Evolutionary conservation across 2,329 filamentous ascomycete genomes (phyloP), one percentile per base, ranked within the genome.

Genomic region (Xylogone sp.): DNA sequence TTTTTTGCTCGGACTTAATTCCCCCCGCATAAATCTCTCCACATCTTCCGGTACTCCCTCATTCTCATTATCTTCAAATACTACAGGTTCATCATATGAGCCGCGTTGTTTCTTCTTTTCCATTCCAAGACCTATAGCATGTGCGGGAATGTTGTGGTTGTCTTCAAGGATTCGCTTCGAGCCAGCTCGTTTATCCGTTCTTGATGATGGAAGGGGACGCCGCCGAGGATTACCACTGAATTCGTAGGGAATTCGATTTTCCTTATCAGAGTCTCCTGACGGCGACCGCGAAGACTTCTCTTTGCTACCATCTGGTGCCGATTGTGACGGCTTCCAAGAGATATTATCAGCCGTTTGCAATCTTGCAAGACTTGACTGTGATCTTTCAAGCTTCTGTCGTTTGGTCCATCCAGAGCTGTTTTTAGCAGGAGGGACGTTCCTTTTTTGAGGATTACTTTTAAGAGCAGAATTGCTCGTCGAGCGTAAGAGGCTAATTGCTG

Each of bases 251-350:
- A 75, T 81, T 80, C 90, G 95, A 65, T 97, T 97, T 72, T 97
- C 93, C 71, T 97, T 97, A 68, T 97, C 93, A 1, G 90, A 96
- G 62, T 96, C 92, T 46, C 83, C 76, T 67, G 71, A 81, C 16
- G 81, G 76, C 56, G 60, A 77, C 72, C 34, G 70, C 69, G 59
- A 75, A 73, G 55, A 59, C 57, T 16, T 16, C 61, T 75, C 64
- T 61, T 66, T 65, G 3, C 49, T 49, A 10, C 54, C 71, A 16
- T 56, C 48, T 20, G 49, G 51, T 9, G 68, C 62, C 43, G 49
- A 45, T 51, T 59, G 46, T 53, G 48, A 24, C 51, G 47, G 22
- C 42, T 60, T 64, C 52, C 49, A 47, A 20, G 52, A 52, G n/a
- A 20, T 10, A 45, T 65, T 69, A 21, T 60, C 62, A 8, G 56